Percentiles rank a stretch among this genome's conserved stretches.
These are phyloP conservation scores for Phaffia rhodozyma DNA, from an alignment of 1,284 basidiomycete genomes.

Conservation along the genomic window DNA sequence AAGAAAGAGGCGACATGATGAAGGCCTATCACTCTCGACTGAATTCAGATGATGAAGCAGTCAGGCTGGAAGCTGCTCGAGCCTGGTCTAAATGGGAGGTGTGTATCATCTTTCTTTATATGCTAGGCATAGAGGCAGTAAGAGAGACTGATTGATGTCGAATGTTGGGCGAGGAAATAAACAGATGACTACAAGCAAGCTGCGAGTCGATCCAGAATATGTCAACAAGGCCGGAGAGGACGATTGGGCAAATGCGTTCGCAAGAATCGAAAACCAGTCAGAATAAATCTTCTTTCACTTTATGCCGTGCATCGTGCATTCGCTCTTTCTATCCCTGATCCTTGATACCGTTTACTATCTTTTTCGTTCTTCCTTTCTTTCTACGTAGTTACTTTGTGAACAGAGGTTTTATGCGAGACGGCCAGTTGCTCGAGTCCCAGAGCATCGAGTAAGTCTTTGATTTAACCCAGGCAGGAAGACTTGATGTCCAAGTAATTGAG, in stretches of 20 bases:
- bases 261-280: slow-evolving; percentile 84
- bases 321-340: not conserved
- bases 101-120: not conserved
- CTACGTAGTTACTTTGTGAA: not conserved
- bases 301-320: not conserved
- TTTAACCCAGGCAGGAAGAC: not conserved
- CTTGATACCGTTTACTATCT: slow-evolving; percentile 1
- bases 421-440: slow-evolving; percentile 69
- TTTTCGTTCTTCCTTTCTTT: slow-evolving; percentile 20
- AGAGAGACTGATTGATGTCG: no score
- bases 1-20: slow-evolving; percentile 66
- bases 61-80: slow-evolving; percentile 49
- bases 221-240: slow-evolving; percentile 61
- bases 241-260: slow-evolving; percentile 68
- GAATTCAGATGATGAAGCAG: slow-evolving; percentile 58
- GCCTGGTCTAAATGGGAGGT: slow-evolving; percentile 82
- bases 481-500: not conserved
- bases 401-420: slow-evolving; percentile 78
- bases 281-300: slow-evolving; percentile 56
- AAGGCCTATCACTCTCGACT: slow-evolving; percentile 71
- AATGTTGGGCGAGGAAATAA: not conserved
- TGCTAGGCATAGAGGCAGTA: not conserved
- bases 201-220: slow-evolving; percentile 55
- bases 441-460: slow-evolving; percentile 47
- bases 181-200: slow-evolving; percentile 69